Conservation (phyloP, 441 rosid genomes). For the Capsella rubella region DNA sequence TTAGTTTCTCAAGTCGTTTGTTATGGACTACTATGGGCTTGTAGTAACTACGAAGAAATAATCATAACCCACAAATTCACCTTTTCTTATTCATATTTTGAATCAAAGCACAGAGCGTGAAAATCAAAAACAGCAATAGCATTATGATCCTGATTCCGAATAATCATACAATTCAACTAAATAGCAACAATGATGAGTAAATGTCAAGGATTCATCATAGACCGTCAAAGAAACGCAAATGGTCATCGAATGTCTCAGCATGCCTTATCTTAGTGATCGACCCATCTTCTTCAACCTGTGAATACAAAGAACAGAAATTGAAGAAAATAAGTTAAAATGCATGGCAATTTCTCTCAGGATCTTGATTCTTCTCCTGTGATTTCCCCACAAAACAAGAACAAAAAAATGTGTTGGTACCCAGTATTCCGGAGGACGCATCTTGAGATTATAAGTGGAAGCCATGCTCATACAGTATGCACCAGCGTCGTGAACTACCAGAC, state of each 20-base stretch:
- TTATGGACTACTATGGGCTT: not conserved
- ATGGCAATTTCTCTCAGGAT: not conserved
- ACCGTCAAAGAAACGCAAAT: conserved; percentile 76
- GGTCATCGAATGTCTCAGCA: conserved; percentile 88
- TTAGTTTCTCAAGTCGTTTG: not conserved
- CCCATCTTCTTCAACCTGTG: conserved; percentile 91
- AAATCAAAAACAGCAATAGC: conserved; percentile 23
- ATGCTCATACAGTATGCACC: conserved; percentile 99
- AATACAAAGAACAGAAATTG: conserved; percentile 5
- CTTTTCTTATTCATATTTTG: conserved; percentile 20
- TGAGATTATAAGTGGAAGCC: conserved; percentile 99
- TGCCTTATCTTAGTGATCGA: conserved; percentile 80
- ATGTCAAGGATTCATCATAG: conserved; percentile 56
- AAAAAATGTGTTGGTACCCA: conserved; percentile 63
- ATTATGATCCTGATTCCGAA: conserved; percentile 17
- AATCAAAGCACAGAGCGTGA: not conserved
- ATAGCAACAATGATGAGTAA: conserved; percentile 27
- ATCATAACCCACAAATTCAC: not conserved
- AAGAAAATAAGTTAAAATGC: no score
- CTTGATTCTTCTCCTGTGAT: not conserved
- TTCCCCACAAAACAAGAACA: conserved; percentile 3
- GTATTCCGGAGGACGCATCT: conserved; percentile 99
- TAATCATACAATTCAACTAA: conserved; percentile 19
- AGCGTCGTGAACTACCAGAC: conserved; percentile 96
- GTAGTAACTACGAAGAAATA: not conserved